A percentile compares a stretch with the other conserved stretches of the same genome.
phyloP scores from a whole-genome alignment of 331 rosid genomes.

The Telfairia occidentalis region DNA sequence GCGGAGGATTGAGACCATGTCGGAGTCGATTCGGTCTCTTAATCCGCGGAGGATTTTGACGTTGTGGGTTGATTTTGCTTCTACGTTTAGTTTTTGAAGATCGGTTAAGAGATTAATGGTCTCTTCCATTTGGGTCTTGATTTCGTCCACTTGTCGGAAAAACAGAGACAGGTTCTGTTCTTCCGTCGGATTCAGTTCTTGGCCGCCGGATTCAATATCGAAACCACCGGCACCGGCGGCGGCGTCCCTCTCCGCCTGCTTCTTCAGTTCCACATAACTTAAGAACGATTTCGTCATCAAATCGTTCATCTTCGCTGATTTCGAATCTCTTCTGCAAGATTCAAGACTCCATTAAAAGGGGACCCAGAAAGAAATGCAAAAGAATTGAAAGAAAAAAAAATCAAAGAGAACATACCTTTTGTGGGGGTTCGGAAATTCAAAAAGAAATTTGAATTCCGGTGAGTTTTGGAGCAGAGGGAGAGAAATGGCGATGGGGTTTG shows the following conservation, averaged over 20 bases:
- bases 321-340: neutral
- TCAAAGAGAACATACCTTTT: neutral
- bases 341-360: neutral
- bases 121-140: conserved; percentile 83
- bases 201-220: conserved; percentile 60
- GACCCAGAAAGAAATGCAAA: neutral
- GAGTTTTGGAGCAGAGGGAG: neutral
- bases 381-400: neutral
- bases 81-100: conserved; percentile 60
- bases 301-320: conserved; percentile 62
- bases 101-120: conserved; percentile 78
- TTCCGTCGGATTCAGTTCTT: conserved; percentile 32
- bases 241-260: conserved; percentile 50
- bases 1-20: conserved; percentile 67
- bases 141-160: conserved; percentile 48
- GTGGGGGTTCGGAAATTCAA: neutral
- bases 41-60: conserved; percentile 70
- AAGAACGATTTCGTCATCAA: conserved; percentile 80
- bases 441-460: neutral
- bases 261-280: conserved; percentile 86
- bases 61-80: conserved; percentile 72
- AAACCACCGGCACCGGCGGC: conserved; percentile 29
- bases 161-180: conserved; percentile 71
- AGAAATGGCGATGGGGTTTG: neutral
- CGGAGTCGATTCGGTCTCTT: conserved; percentile 68